Evolutionary conservation across 2,329 filamentous ascomycete species (phyloP).

Genomic region (Seiridium cupressi): DNA sequence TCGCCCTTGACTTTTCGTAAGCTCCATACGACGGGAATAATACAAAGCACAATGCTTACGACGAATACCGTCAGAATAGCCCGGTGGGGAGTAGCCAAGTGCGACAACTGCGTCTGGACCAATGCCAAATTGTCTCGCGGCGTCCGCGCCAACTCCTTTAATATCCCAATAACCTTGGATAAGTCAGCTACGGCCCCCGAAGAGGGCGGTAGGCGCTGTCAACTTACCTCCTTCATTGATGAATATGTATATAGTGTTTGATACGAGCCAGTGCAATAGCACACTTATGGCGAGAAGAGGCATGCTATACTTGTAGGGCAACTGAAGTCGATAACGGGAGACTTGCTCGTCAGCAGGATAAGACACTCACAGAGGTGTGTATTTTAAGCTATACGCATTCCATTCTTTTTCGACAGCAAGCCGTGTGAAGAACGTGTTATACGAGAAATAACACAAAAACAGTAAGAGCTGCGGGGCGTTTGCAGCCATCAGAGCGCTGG

Average conservation of each 20-base stretch:
- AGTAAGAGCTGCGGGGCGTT: constrained; percentile 19
- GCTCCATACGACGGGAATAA: constrained; percentile 12
- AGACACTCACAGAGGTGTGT: constrained; percentile 12
- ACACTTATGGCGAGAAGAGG: constrained; percentile 15
- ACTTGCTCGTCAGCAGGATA: constrained; percentile 16
- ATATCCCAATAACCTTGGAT: neutral
- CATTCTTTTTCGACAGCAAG: constrained; percentile 18
- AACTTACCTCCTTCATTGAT: constrained; percentile 10
- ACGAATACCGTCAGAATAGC: neutral
- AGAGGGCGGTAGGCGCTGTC: neutral
- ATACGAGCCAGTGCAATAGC: constrained; percentile 18
- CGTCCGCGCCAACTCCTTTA: neutral
- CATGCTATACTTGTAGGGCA: constrained; percentile 20
- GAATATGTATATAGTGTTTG: constrained; percentile 18
- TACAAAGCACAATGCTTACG: constrained; percentile 4
- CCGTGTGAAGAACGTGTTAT: constrained; percentile 19
- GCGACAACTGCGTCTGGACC: neutral
- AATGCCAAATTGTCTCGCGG: neutral
- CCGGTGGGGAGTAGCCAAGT: neutral
- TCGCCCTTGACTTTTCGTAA: constrained; percentile 14
- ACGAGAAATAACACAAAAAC: constrained; percentile 18
- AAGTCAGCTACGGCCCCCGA: neutral
- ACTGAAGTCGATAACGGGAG: constrained; percentile 20
- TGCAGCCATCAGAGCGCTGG: constrained; percentile 8
- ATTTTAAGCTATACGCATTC: constrained; percentile 12